Percentiles rank a stretch among this genome's conserved stretches.
phyloP scores from a whole-genome alignment of 495 filamentous ascomycete genomes.

The Massariosphaeria phaeospora region DNA sequence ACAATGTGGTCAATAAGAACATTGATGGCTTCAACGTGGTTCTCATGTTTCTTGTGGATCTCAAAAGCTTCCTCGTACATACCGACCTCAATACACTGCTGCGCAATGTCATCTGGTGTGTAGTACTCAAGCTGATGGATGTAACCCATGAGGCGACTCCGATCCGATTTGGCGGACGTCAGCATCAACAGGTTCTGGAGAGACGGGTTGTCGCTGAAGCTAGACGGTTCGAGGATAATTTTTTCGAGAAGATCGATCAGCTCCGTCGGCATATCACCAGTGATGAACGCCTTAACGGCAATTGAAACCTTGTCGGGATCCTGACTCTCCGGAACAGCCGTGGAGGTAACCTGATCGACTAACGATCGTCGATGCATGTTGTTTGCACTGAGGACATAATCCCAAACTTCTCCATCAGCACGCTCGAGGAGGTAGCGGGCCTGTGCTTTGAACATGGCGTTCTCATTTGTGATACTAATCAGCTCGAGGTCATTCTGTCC shows the following conservation, averaged over 20 bases:
- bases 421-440: conserved; percentile 91
- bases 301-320: conserved; percentile 95
- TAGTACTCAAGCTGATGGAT: conserved; percentile 86
- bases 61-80: conserved; percentile 97
- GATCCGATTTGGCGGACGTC: conserved; percentile 95
- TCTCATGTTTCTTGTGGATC: conserved; percentile 95
- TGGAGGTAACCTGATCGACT: conserved; percentile 94
- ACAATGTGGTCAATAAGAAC: conserved; percentile 96
- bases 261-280: conserved; percentile 83
- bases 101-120: conserved; percentile 85
- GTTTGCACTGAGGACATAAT: conserved; percentile 89
- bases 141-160: conserved; percentile 92
- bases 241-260: conserved; percentile 98
- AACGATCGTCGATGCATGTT: conserved; percentile 90
- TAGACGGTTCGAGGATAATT: conserved; percentile 95
- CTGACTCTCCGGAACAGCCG: conserved; percentile 88
- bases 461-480: conserved; percentile 97
- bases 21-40: conserved; percentile 77
- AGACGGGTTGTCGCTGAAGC: conserved; percentile 94
- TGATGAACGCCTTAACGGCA: conserved; percentile 88
- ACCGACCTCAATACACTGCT: conserved; percentile 89
- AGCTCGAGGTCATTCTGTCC: conserved; percentile 96
- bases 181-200: conserved; percentile 96
- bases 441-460: conserved; percentile 97
- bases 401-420: conserved; percentile 86